phyloP scores from a whole-genome alignment of 306 rosid species.

The Acacia confusa region DNA sequence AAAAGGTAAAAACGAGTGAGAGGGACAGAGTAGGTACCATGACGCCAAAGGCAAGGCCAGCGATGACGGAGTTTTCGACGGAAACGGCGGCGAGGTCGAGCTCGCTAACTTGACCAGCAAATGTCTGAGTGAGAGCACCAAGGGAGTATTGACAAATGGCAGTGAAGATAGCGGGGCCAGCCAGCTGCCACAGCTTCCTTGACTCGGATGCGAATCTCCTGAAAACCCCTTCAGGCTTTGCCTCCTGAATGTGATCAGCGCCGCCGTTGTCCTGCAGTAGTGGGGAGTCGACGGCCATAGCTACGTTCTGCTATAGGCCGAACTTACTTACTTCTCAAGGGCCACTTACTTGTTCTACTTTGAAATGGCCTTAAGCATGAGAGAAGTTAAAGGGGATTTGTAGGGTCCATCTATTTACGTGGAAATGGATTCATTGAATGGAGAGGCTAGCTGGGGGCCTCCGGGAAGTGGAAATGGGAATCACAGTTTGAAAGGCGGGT shows the following conservation, averaged over 20 bases:
- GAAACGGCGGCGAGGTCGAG: conserved; percentile 74
- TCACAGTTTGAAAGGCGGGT: neutral
- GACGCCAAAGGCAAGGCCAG: conserved; percentile 69
- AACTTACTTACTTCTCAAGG: no score
- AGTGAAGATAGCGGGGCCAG: conserved; percentile 8
- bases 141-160: conserved; percentile 34
- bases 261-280: neutral
- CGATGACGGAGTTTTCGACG: conserved; percentile 67
- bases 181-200: neutral
- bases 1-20: neutral
- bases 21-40: conserved; percentile 42
- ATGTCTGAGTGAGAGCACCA: conserved; percentile 69
- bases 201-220: neutral
- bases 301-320: neutral
- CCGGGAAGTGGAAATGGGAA: neutral
- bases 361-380: neutral
- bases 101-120: conserved; percentile 50
- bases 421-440: neutral
- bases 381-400: neutral
- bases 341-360: neutral
- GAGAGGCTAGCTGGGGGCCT: neutral
- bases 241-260: neutral
- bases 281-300: neutral
- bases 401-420: neutral
- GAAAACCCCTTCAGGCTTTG: neutral